phyloP scores from a whole-genome alignment of 495 filamentous ascomycete species.

The Aspergillus affinis region DNA sequence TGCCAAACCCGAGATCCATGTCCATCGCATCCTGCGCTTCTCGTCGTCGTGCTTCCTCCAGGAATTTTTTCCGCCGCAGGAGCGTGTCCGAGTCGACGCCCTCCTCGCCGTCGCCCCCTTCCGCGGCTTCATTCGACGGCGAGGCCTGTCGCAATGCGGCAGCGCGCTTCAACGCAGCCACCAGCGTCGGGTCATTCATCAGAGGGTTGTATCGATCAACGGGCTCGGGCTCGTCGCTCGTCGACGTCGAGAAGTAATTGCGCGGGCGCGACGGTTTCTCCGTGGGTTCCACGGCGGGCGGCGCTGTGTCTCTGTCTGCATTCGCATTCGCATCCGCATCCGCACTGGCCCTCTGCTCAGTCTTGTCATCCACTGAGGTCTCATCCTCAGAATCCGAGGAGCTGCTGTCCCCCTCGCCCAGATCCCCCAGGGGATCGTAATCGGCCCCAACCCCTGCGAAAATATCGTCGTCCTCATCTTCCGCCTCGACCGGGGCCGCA shows the following conservation, averaged over 20 bases:
- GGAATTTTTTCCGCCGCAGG: slow-evolving; percentile 69
- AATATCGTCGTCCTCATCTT: slow-evolving; percentile 68
- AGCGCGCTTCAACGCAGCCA: slow-evolving; percentile 83
- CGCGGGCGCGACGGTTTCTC: slow-evolving; percentile 30
- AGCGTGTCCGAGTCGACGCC: slow-evolving; percentile 51
- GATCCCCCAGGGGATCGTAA: slow-evolving; percentile 80
- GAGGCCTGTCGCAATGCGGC: slow-evolving; percentile 63
- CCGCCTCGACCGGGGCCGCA: slow-evolving; percentile 33
- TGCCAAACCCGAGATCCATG: slow-evolving; percentile 92
- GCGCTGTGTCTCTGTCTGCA: slow-evolving; percentile 23
- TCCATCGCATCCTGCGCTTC: slow-evolving; percentile 85
- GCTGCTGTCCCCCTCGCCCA: slow-evolving; percentile 55
- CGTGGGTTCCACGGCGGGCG: slow-evolving; percentile 14
- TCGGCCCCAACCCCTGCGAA: slow-evolving; percentile 85
- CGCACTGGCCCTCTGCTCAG: neutral
- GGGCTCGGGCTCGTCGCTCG: slow-evolving; percentile 38
- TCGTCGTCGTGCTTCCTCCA: slow-evolving; percentile 55
- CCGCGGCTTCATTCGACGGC: slow-evolving; percentile 18
- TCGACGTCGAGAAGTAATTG: slow-evolving; percentile 42
- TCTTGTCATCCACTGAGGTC: slow-evolving; percentile 20
- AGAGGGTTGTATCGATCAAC: slow-evolving; percentile 42
- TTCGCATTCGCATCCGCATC: neutral
- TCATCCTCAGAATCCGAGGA: slow-evolving; percentile 52
- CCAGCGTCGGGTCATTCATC: slow-evolving; percentile 69
- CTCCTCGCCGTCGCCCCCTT: slow-evolving; percentile 45